These are phyloP conservation scores for Pinus taeda DNA, from an alignment of 75 land plant genomes.

Conservation along the genomic window DNA sequence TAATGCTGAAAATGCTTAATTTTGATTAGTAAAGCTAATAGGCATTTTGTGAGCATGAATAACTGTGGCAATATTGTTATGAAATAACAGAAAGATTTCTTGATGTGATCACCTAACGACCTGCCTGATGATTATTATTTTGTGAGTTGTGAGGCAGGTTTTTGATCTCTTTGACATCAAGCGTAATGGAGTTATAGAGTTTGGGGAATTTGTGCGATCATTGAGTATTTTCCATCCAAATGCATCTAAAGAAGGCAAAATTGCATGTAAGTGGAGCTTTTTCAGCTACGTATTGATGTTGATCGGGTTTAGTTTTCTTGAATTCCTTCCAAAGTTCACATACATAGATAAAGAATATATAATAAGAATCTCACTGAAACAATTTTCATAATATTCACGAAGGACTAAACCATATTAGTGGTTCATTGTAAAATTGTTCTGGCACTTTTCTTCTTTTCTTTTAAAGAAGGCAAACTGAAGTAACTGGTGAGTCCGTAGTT, in stretches of 20 bases:
- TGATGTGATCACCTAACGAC: no score
- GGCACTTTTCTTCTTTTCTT: background rate
- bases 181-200: constrained; percentile 57
- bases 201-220: constrained; percentile 59
- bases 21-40: no score
- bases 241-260: constrained; percentile 45
- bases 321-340: background rate
- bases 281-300: background rate
- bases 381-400: background rate
- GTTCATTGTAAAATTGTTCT: background rate
- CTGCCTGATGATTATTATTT: background rate
- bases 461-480: background rate
- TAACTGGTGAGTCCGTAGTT: background rate
- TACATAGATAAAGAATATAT: background rate
- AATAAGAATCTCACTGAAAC: background rate
- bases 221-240: constrained; percentile 65
- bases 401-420: background rate
- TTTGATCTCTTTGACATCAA: constrained; percentile 58
- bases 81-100: no score
- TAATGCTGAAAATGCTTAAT: no score
- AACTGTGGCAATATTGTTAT: no score
- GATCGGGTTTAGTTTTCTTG: no score
- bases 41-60: no score
- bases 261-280: constrained; percentile 31
- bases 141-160: constrained; percentile 28